Evolutionary conservation across 2,329 filamentous ascomycete genomes (phyloP), one percentile per base, ranked within the genome.

Genomic region (Fusarium nisikadoi): DNA sequence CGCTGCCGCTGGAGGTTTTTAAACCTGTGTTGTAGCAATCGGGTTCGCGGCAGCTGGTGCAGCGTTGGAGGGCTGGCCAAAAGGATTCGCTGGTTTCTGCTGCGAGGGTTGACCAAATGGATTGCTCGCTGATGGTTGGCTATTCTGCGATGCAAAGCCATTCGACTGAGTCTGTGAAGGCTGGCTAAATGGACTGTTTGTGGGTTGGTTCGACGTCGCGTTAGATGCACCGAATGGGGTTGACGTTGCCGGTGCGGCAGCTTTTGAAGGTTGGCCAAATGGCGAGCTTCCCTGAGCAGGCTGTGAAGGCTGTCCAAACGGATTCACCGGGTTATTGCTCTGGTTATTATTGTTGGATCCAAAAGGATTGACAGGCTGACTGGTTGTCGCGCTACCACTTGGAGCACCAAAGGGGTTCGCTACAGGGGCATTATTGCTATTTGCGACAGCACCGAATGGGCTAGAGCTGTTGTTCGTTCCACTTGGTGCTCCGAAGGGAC

Each of bases 401-500:
- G 75, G 64, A 10, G 76, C 67, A 43, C 71, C 79, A 57, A 81
- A 81, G 0, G 80, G 79, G 46, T 76, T 81, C 33, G 75, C 45
- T 33, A 75, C 58, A 8, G 74, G 50, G 10, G 70, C 50, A 47
- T 68, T 78, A 36, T 71, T 78, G 36, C 71, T 72, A 36, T 71
- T 72, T 67, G 46, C 63, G 29, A 72, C 54, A 13, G 62, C 45
- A 25, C 72, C 78, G 70, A 81, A 81, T 14, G 79, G 76, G 33
- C 68, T 77, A 13, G 75, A 43, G n/a, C 47, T 68, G 20, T 68
- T 77, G 33, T 72, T 78, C 35, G 67, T 50, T 39, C 69, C 76
- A 39, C 68, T 53, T 5, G 74, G 23, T 5, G 75, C 60, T 29
- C 68, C 82, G 58, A 84, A 84, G 6, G 82, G 81, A 57, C 80